phyloP scores from a whole-genome alignment of 2,329 filamentous ascomycete genomes.

The Diaporthe velutina region DNA sequence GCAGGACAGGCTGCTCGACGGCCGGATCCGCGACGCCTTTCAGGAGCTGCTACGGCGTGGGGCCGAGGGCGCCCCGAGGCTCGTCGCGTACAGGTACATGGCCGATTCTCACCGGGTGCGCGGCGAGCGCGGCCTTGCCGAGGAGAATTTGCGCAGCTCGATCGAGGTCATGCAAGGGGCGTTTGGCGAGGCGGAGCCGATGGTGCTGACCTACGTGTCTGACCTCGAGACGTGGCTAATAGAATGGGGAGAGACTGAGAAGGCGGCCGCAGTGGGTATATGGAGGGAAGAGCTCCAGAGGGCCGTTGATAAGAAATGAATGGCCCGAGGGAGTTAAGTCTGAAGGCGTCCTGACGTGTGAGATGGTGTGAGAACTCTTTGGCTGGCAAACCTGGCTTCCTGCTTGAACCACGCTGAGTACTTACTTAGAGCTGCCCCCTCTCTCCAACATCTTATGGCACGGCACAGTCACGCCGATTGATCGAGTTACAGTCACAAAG shows the following conservation, averaged over 20 bases:
- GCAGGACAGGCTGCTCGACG: background rate
- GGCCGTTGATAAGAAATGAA: background rate
- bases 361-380: background rate
- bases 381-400: background rate
- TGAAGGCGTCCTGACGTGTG: background rate
- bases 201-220: constrained; percentile 9
- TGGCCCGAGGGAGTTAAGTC: background rate
- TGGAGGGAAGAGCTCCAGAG: background rate
- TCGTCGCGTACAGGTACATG: background rate
- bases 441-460: background rate
- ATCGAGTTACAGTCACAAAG: background rate
- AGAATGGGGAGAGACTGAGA: constrained; percentile 6
- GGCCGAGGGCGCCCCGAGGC: background rate
- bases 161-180: background rate
- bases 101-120: background rate
- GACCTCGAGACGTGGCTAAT: constrained; percentile 6
- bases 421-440: background rate
- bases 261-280: background rate
- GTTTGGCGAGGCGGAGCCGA: constrained; percentile 5
- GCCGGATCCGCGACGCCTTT: background rate
- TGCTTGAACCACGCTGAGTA: too few relatives aligned
- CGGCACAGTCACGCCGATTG: background rate
- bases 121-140: background rate
- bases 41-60: background rate
- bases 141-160: background rate